These are phyloP conservation scores for Dictyostelium brefeldianum DNA, from an alignment of 78 protist genomes.

Conservation along the genomic window DNA sequence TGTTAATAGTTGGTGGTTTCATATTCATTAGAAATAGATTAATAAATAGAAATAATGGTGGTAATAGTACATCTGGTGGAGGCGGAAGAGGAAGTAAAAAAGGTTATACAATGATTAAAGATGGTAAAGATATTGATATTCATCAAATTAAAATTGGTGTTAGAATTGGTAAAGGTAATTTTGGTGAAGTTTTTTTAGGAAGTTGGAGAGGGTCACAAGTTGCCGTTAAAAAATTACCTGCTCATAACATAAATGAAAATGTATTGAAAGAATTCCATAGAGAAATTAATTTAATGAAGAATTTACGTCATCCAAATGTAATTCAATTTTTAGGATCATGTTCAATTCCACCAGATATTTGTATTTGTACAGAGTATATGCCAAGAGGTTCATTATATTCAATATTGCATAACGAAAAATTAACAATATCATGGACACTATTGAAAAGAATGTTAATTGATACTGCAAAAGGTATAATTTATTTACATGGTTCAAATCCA, in stretches of 20 bases:
- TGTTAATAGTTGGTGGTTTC: constrained; percentile 1
- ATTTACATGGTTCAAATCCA: constrained; percentile 82
- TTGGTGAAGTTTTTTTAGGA: constrained; percentile 81
- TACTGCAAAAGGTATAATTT: constrained; percentile 71
- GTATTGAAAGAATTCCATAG: constrained; percentile 72
- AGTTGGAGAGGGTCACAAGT: constrained; percentile 75
- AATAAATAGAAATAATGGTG: background rate
- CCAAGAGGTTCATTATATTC: constrained; percentile 74
- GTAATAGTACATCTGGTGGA: background rate
- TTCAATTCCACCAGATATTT: constrained; percentile 79
- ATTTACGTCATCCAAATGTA: constrained; percentile 63
- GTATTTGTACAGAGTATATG: constrained; percentile 85
- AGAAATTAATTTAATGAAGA: constrained; percentile 76
- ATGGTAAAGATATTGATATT: constrained; percentile 62
- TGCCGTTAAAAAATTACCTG: constrained; percentile 85
- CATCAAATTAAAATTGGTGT: constrained; percentile 52
- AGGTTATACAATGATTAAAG: constrained; percentile 20
- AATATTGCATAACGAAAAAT: constrained; percentile 40
- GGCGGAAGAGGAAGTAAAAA: background rate
- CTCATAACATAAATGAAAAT: constrained; percentile 46
- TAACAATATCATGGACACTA: constrained; percentile 6
- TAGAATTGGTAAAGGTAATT: constrained; percentile 82
- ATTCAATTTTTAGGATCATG: constrained; percentile 86
- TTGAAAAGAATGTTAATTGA: constrained; percentile 50
- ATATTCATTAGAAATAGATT: constrained; percentile 5